A percentile compares a stretch with the other conserved stretches of the same genome.
These are phyloP conservation scores for Millerago galiae DNA, from an alignment of 805 yeast genomes.

Conservation along the genomic window DNA sequence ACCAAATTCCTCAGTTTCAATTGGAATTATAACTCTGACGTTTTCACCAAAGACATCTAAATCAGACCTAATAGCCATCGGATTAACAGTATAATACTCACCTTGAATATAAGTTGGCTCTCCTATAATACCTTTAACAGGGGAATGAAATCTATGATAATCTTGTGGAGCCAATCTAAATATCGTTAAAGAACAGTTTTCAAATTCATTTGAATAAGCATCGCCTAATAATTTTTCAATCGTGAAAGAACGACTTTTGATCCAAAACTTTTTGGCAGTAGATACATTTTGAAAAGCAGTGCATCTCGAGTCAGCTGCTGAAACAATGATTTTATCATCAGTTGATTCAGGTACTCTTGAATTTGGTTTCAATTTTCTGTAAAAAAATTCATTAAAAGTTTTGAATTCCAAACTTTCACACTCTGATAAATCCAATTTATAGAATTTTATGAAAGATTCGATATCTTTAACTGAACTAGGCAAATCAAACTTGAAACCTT, in stretches of 20 bases:
- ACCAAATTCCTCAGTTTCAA: slow-evolving; percentile 74
- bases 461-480: slow-evolving; percentile 63
- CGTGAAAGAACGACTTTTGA: slow-evolving; percentile 77
- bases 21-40: slow-evolving; percentile 70
- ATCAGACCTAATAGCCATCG: slow-evolving; percentile 89
- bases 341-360: slow-evolving; percentile 61
- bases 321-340: slow-evolving; percentile 11
- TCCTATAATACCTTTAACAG: slow-evolving; percentile 71
- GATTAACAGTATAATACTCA: slow-evolving; percentile 92
- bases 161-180: slow-evolving; percentile 96
- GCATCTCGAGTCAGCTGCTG: slow-evolving; percentile 83
- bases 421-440: slow-evolving; percentile 69
- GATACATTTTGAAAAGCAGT: slow-evolving; percentile 56
- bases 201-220: slow-evolving; percentile 35
- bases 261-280: slow-evolving; percentile 75
- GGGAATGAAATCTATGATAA: slow-evolving; percentile 88
- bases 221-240: slow-evolving; percentile 50
- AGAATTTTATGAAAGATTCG: slow-evolving; percentile 72
- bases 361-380: slow-evolving; percentile 64
- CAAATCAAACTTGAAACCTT: slow-evolving; percentile 78
- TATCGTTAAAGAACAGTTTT: slow-evolving; percentile 52
- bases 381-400: slow-evolving; percentile 87
- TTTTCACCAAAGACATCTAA: slow-evolving; percentile 93
- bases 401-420: slow-evolving; percentile 42
- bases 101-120: slow-evolving; percentile 70